These are phyloP conservation scores for Apiospora malaysiana DNA, from an alignment of 2,329 filamentous ascomycete genomes.

Conservation along the genomic window DNA sequence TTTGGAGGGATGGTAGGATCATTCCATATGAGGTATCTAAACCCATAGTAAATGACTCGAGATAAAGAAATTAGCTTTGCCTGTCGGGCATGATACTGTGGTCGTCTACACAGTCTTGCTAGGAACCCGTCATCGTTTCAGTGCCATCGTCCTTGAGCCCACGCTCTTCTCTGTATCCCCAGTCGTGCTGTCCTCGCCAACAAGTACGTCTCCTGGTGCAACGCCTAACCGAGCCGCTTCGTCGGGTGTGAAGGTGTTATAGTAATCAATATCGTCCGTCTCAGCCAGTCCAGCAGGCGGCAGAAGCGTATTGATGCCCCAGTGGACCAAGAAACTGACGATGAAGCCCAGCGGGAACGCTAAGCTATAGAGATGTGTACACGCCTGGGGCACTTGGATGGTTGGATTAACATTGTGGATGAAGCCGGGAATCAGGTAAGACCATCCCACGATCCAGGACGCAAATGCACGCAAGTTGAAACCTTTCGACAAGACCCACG, in stretches of 20 bases:
- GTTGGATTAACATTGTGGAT: not conserved
- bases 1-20: too few relatives aligned
- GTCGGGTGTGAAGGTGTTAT: not conserved
- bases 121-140: not conserved
- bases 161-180: not conserved
- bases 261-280: not conserved
- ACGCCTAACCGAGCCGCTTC: not conserved
- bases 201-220: not conserved
- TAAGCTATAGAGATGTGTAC: not conserved
- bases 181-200: not conserved
- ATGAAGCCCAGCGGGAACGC: constrained; percentile 10
- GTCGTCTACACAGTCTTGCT: too few relatives aligned
- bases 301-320: not conserved
- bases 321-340: constrained; percentile 3
- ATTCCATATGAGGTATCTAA: too few relatives aligned
- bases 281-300: not conserved
- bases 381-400: not conserved
- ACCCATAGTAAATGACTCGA: too few relatives aligned
- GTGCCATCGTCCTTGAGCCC: fast-evolving
- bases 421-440: not conserved
- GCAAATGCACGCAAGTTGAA: not conserved
- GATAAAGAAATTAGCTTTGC: too few relatives aligned
- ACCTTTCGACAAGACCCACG: not conserved
- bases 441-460: not conserved
- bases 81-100: too few relatives aligned